phyloP scores from a whole-genome alignment of 2,329 filamentous ascomycete species.

The Didymella sp. region DNA sequence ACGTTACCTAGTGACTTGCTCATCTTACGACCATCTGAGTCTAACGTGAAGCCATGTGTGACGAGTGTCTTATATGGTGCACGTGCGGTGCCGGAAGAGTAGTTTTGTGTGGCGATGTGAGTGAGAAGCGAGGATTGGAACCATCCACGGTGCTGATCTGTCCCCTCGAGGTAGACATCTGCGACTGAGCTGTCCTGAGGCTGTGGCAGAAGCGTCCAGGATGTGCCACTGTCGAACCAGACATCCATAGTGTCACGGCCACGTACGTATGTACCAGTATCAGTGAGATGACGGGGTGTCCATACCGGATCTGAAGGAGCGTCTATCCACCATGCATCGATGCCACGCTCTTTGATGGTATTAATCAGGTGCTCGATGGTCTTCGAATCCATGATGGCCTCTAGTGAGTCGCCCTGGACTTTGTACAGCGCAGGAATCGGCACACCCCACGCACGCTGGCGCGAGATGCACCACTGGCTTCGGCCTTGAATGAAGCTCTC shows the following conservation, averaged over 20 bases:
- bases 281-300: slow-evolving; percentile 70
- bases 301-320: slow-evolving; percentile 75
- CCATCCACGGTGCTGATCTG: slow-evolving; percentile 97
- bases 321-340: slow-evolving; percentile 96
- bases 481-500: slow-evolving; percentile 86
- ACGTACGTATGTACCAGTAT: slow-evolving; percentile 67
- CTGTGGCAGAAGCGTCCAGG: slow-evolving; percentile 69
- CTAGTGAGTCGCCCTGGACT: slow-evolving; percentile 62
- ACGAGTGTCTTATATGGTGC: slow-evolving; percentile 89
- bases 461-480: slow-evolving; percentile 97
- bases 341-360: slow-evolving; percentile 76
- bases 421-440: slow-evolving; percentile 92
- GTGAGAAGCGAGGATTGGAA: slow-evolving; percentile 97
- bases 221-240: slow-evolving; percentile 98
- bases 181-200: slow-evolving; percentile 59
- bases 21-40: slow-evolving; percentile 94
- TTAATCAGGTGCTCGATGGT: slow-evolving; percentile 85
- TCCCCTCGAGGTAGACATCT: slow-evolving; percentile 92
- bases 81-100: slow-evolving; percentile 15
- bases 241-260: slow-evolving; percentile 98
- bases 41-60: slow-evolving; percentile 94
- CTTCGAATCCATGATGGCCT: slow-evolving; percentile 78
- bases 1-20: slow-evolving; percentile 95
- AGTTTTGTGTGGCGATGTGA: slow-evolving; percentile 69
- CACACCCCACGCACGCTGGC: slow-evolving; percentile 94